phyloP scores from a whole-genome alignment of 2,329 filamentous ascomycete genomes.

The Ilyonectria destructans region DNA sequence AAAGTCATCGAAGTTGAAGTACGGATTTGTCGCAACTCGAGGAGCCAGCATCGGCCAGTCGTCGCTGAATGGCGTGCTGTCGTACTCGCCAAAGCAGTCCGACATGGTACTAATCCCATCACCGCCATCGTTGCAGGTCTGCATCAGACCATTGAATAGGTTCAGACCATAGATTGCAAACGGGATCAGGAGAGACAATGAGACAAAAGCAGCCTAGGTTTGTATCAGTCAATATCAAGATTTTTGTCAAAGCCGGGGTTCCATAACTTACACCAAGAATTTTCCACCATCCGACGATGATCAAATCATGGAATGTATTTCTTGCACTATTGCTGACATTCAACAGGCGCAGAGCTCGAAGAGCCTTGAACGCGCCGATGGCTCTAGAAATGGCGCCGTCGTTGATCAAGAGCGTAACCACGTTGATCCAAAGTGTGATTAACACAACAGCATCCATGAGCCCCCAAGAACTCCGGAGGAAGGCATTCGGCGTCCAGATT shows the following conservation, averaged over 20 bases:
- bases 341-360: slow-evolving; percentile 90
- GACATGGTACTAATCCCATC: slow-evolving; percentile 72
- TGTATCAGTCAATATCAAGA: slow-evolving; percentile 7
- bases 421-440: slow-evolving; percentile 95
- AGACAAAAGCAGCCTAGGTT: slow-evolving; percentile 85
- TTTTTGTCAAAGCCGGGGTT: background rate
- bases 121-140: slow-evolving; percentile 79
- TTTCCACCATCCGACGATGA: slow-evolving; percentile 95
- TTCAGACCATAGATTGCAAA: slow-evolving; percentile 98
- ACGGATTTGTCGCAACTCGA: slow-evolving; percentile 84
- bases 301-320: slow-evolving; percentile 96
- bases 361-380: slow-evolving; percentile 96
- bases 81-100: slow-evolving; percentile 89
- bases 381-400: slow-evolving; percentile 90
- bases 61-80: slow-evolving; percentile 79
- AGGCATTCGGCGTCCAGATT: slow-evolving; percentile 97
- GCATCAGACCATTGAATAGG: slow-evolving; percentile 88
- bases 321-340: slow-evolving; percentile 97
- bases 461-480: slow-evolving; percentile 96
- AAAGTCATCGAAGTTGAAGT: slow-evolving; percentile 95
- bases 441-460: slow-evolving; percentile 95
- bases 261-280: slow-evolving; percentile 80
- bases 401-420: slow-evolving; percentile 84
- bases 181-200: slow-evolving; percentile 92
- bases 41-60: slow-evolving; percentile 89